These are phyloP conservation scores for Basidiobolus meristosporus DNA, from an alignment of 371 early-diverging fungal species.

Conservation along the genomic window DNA sequence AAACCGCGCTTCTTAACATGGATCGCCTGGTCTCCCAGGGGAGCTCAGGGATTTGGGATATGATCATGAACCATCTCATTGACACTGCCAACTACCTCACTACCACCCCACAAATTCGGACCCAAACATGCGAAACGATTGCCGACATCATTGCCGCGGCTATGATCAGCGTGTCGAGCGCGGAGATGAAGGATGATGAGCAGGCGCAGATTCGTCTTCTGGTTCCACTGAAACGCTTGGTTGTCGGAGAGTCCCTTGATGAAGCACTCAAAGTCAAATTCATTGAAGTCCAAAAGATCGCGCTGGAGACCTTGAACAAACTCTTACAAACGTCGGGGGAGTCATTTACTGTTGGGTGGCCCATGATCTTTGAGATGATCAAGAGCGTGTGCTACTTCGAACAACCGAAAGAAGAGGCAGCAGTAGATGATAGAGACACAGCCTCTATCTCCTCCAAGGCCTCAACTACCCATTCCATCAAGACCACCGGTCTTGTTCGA, in stretches of 20 bases:
- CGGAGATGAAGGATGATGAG: conserved; percentile 2
- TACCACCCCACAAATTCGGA: conserved; percentile 31
- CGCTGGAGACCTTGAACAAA: conserved; percentile 75
- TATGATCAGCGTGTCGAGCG: conserved; percentile 17
- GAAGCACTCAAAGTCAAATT: neutral
- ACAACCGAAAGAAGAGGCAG: neutral
- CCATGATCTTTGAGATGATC: conserved; percentile 75
- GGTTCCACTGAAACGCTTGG: conserved; percentile 2
- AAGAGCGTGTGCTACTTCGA: conserved; percentile 23
- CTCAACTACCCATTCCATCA: neutral
- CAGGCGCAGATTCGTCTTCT: conserved; percentile 4
- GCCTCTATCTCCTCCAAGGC: neutral
- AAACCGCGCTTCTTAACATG: conserved; percentile 47
- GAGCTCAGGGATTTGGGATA: conserved; percentile 31
- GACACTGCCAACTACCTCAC: conserved; percentile 45
- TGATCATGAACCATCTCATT: conserved; percentile 57
- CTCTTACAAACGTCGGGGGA: conserved; percentile 82
- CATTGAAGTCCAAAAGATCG: conserved; percentile 62
- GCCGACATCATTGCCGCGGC: conserved; percentile 57
- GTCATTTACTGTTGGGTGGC: conserved; percentile 71
- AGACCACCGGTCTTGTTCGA: conserved; percentile 44
- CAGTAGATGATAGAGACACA: too few relatives aligned
- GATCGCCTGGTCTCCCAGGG: conserved; percentile 34
- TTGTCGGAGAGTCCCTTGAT: neutral
- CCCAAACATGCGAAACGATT: conserved; percentile 67